Percentiles rank a stretch among this genome's conserved stretches.
These are phyloP conservation scores for Magnusiomyces sp. DNA, from an alignment of 1,139 yeast genomes.

Conservation along the genomic window DNA sequence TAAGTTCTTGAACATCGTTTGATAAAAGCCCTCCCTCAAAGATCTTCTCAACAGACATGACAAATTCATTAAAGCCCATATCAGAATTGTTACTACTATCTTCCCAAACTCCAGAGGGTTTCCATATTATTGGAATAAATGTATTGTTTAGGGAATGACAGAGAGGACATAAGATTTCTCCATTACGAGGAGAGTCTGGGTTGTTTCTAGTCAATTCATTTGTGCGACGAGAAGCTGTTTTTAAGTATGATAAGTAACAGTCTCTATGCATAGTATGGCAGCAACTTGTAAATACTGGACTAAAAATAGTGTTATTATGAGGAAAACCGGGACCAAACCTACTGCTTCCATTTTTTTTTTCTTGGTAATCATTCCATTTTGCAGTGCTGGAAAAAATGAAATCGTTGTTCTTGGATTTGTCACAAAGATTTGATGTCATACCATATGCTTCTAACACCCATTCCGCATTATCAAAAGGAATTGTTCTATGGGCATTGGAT, in stretches of 20 bases:
- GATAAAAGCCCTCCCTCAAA: no score
- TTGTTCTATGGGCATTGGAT: conserved; percentile 51
- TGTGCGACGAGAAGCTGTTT: conserved; percentile 46
- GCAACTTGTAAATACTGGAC: conserved; percentile 67
- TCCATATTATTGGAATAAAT: conserved; percentile 64
- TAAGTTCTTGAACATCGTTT: no score
- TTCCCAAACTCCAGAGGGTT: conserved; percentile 23
- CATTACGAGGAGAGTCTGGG: conserved; percentile 64
- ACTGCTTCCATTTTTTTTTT: conserved; percentile 37
- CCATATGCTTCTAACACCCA: conserved; percentile 64
- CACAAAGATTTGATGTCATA: conserved; percentile 45
- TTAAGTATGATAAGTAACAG: conserved; percentile 61
- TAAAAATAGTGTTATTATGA: conserved; percentile 28
- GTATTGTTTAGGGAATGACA: conserved; percentile 82
- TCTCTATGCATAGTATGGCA: conserved; percentile 90
- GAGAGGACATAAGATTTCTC: conserved; percentile 80
- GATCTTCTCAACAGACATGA: no score
- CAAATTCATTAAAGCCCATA: conserved; percentile 7
- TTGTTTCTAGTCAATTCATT: conserved; percentile 71
- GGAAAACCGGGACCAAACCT: conserved; percentile 76
- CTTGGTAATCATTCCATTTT: conserved; percentile 37
- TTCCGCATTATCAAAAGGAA: conserved; percentile 55
- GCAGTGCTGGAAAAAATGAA: conserved; percentile 24
- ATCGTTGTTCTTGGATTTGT: conserved; percentile 25
- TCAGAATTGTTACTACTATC: no score